These are phyloP conservation scores for Sextonia rubra DNA, from an alignment of 164 flowering plant species.

Conservation along the genomic window DNA sequence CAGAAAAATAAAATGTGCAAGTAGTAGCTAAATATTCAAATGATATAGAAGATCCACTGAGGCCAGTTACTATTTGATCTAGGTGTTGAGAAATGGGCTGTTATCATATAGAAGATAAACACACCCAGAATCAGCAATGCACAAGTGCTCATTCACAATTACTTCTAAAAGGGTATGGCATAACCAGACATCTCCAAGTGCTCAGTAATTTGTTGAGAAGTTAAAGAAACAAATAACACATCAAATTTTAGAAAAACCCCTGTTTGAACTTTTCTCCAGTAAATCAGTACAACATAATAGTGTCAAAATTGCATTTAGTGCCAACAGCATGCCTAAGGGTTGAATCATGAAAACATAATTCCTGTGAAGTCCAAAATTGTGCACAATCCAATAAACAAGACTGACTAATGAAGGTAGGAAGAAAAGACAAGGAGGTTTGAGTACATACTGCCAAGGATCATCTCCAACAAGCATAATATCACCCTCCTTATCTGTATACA, in stretches of 20 bases:
- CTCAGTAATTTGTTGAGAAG: not conserved
- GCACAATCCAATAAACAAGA: not conserved
- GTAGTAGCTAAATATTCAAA: not conserved
- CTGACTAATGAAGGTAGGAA: not conserved
- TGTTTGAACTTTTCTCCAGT: no score
- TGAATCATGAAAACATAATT: not conserved
- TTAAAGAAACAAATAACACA: not conserved
- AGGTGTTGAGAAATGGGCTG: no score
- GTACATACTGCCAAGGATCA: conserved; percentile 95
- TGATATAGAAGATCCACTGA: not conserved
- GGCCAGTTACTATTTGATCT: not conserved
- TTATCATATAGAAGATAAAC: no score
- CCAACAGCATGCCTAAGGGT: not conserved
- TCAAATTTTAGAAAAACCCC: no score
- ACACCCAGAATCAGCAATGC: no score
- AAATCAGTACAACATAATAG: no score
- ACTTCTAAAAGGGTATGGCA: no score
- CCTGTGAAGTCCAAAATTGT: not conserved
- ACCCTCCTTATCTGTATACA: conserved; percentile 85
- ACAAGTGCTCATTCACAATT: no score
- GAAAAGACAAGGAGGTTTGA: not conserved
- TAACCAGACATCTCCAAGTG: no score
- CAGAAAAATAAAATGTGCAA: not conserved
- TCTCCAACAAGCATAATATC: conserved; percentile 99
- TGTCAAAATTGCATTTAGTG: not conserved